A percentile compares a stretch with the other conserved stretches of the same genome.
Conservation (phyloP, 176 grass and related monocot species). For the Musa itinerans region DNA sequence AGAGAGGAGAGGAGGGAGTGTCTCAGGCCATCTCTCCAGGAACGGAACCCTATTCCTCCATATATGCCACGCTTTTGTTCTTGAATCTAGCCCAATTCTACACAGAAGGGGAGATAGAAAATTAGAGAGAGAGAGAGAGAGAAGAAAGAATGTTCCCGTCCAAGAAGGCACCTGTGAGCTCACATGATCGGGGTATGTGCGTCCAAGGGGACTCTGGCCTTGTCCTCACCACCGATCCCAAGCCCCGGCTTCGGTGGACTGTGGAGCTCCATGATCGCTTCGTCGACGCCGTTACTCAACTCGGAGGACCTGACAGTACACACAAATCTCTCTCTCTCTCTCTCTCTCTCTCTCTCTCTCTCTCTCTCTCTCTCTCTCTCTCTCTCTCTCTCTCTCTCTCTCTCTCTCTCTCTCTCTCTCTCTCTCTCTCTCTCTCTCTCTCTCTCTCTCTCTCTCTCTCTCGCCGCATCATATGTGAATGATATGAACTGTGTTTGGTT, state of each 20-base stretch:
- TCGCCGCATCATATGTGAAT: neutral
- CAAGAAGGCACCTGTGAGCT: conserved; percentile 62
- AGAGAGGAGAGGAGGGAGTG: neutral
- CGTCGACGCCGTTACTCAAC: conserved; percentile 91
- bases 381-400: neutral
- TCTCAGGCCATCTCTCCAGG: neutral
- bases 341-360: neutral
- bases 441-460: neutral
- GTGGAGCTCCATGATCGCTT: conserved; percentile 98
- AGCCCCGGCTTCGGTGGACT: conserved; percentile 95
- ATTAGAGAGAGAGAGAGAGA: neutral
- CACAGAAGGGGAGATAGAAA: neutral
- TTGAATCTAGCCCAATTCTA: conserved; percentile 28
- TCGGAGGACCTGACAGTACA: conserved; percentile 90
- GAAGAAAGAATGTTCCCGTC: conserved; percentile 66
- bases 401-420: neutral
- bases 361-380: neutral
- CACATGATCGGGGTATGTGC: conserved; percentile 45
- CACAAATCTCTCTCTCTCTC: neutral
- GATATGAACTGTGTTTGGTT: neutral
- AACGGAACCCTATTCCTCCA: conserved; percentile 20
- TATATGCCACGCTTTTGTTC: neutral
- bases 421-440: conserved; percentile 2
- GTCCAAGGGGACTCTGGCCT: conserved; percentile 74
- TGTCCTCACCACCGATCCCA: conserved; percentile 86